Evolutionary conservation across 164 flowering plant genomes (phyloP).

Genomic region (Vitis vinifera): DNA sequence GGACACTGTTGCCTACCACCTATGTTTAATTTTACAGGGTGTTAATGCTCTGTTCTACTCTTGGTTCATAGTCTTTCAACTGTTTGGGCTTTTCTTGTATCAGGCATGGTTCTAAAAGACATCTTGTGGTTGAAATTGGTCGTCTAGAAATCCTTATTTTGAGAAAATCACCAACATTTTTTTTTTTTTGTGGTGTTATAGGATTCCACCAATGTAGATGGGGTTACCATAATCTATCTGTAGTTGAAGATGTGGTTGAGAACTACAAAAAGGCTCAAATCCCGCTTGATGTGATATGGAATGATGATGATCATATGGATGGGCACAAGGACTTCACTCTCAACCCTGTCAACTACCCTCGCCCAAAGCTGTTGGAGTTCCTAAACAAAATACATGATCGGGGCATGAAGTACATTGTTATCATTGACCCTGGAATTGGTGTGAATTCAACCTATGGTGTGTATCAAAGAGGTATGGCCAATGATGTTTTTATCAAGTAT

Average conservation of each 20-base stretch:
- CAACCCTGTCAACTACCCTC: conserved; percentile 66
- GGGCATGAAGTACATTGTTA: conserved; percentile 86
- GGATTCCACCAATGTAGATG: conserved; percentile 97
- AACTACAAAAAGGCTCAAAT: conserved; percentile 77
- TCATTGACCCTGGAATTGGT: conserved; percentile 86
- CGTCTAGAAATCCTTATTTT: no score
- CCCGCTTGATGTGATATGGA: conserved; percentile 98
- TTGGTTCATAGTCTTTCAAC: no score
- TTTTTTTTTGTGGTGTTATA: conserved; percentile 22
- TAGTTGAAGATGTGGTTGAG: conserved; percentile 80
- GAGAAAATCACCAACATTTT: background rate
- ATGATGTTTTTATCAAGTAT: conserved; percentile 82
- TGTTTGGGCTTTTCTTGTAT: no score
- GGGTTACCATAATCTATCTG: conserved; percentile 89
- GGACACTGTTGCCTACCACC: background rate
- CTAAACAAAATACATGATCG: conserved; percentile 60
- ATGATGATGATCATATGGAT: conserved; percentile 96
- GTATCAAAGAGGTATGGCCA: conserved; percentile 62
- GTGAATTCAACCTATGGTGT: conserved; percentile 74
- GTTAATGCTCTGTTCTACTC: no score
- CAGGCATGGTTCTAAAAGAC: no score
- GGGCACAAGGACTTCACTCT: conserved; percentile 90
- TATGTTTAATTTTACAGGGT: background rate
- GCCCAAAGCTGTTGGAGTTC: conserved; percentile 62
- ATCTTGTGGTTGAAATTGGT: no score